phyloP scores from a whole-genome alignment of 2,329 filamentous ascomycete species.

The Cordyceps sp. region DNA sequence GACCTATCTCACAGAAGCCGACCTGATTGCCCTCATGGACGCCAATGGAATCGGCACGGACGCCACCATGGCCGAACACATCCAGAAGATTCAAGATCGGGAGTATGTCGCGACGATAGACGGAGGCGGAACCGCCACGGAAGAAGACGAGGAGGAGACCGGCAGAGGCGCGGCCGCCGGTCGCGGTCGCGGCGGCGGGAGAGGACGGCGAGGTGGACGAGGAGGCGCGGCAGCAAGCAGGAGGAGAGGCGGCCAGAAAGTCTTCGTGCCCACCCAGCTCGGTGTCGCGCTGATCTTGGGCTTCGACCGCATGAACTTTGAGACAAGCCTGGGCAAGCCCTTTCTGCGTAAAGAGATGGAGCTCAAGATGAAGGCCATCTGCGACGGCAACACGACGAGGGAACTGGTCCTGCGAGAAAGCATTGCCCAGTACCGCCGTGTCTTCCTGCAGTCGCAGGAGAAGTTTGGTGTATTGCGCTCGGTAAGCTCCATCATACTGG shows the following conservation, averaged over 20 bases:
- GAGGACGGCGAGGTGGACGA: slow-evolving; percentile 19
- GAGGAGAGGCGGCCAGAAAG: slow-evolving; percentile 41
- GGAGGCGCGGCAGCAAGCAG: slow-evolving; percentile 25
- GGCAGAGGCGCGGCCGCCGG: slow-evolving; percentile 22
- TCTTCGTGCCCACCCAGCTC: slow-evolving; percentile 84
- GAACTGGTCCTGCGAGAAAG: slow-evolving; percentile 66
- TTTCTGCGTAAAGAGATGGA: slow-evolving; percentile 98
- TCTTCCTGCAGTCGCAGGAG: slow-evolving; percentile 69
- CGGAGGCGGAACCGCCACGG: slow-evolving; percentile 20
- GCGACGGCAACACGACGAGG: slow-evolving; percentile 65
- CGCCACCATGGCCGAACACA: slow-evolving; percentile 98
- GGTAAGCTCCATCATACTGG: slow-evolving; percentile 25
- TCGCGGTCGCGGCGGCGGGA: slow-evolving; percentile 29
- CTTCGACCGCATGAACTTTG: slow-evolving; percentile 86
- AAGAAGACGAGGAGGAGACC: slow-evolving; percentile 20
- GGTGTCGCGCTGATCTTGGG: slow-evolving; percentile 86
- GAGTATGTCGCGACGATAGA: slow-evolving; percentile 61
- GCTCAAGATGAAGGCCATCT: slow-evolving; percentile 89
- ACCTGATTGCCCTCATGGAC: slow-evolving; percentile 93
- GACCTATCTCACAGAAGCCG: slow-evolving; percentile 80
- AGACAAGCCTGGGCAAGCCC: slow-evolving; percentile 85
- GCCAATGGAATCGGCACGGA: slow-evolving; percentile 97
- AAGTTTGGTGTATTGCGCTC: slow-evolving; percentile 51
- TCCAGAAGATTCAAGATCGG: slow-evolving; percentile 82
- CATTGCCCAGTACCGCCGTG: slow-evolving; percentile 69